Conservation (phyloP, 23 red algal genomes). For the Chondrus crispus region DNA sequence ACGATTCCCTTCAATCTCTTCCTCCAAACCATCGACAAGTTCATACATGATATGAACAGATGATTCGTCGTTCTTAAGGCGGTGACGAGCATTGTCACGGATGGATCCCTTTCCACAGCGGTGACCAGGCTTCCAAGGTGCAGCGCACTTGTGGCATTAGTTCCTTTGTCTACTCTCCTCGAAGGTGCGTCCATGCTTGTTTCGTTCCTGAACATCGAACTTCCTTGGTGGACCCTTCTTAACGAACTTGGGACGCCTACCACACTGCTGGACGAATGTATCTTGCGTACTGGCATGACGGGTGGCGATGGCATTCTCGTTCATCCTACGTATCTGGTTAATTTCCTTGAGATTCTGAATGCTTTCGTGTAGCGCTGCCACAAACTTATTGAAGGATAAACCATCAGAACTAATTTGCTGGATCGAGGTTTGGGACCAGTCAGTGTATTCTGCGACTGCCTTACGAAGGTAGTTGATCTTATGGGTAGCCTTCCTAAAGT, state of each 20-base stretch:
- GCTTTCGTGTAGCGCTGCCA: not conserved
- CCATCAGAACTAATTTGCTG: not conserved
- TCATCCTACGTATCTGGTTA: not conserved
- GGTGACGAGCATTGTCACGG: not conserved
- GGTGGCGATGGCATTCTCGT: no score
- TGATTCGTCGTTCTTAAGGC: slow-evolving; percentile 16
- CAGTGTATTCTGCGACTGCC: not conserved
- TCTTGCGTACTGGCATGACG: no score
- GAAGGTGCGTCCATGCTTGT: not conserved
- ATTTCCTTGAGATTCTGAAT: slow-evolving; percentile 1
- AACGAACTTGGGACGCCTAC: not conserved
- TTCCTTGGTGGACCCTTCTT: no score
- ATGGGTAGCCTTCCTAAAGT: not conserved
- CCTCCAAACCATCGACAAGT: slow-evolving; percentile 16
- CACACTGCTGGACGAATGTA: not conserved
- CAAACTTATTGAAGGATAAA: not conserved
- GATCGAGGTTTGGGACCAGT: slow-evolving; percentile 5
- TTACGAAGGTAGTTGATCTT: slow-evolving; percentile 2
- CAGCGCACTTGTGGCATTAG: slow-evolving; percentile 4
- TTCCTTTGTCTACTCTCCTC: slow-evolving; percentile 27
- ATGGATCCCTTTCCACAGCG: slow-evolving; percentile 18
- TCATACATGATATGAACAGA: slow-evolving; percentile 16
- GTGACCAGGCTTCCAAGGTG: slow-evolving; percentile 4
- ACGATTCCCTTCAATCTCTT: not conserved
- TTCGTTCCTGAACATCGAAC: not conserved